Base-by-base conservation (phyloP, 768 basidiomycete species). In the Collybiopsis confluens region DNA sequence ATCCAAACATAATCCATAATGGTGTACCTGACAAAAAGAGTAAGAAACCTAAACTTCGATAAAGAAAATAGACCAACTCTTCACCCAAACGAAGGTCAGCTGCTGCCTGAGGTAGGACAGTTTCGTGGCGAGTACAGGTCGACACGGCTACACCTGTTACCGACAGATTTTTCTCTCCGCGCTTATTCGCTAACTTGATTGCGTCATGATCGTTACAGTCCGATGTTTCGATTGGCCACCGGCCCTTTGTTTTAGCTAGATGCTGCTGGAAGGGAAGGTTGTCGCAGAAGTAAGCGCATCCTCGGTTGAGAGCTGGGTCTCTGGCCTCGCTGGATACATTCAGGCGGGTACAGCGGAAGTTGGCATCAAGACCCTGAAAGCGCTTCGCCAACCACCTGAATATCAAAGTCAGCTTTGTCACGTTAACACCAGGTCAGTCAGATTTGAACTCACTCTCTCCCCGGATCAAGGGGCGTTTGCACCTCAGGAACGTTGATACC, bases 401-500 rank as follows among this genome's bases (percentile, higher is more conserved):
- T 35, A 21, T 13, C 2, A 37, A n/a, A n/a, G n/a, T n/a, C n/a
- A n/a, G 21, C 5, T 41, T 13, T n/a, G 8, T 2, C 4, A 36
- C 21, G 5, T 6, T 10, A 18, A n/a, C 16, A 2, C 7, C 16
- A 28, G 20, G 33, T 4, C 4, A 16, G 30, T 15, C 2, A n/a
- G 35, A 43, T 35, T 18, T 7, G 2, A 5, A 41, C 40, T 7
- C 21, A 41, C 40, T 41, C 40, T 21, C 4, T 54, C 9, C 7
- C 42, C 5, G 1, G 35, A 20, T 21, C 2, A 9, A 16, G 4
- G 13, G 30, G 15, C 35, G 45, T 60, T 11, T 56, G 42, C 16
- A 41, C 5, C 4, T 9, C 23, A 2, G 61, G 61, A 4, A 64
- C 28, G 37, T 65, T 64, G 13, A 55, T 46, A 2, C 56, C 55